Evolutionary conservation across 495 filamentous ascomycete species (phyloP), one percentile per base, ranked within the genome.

Genomic region (Monascus purpureus): DNA sequence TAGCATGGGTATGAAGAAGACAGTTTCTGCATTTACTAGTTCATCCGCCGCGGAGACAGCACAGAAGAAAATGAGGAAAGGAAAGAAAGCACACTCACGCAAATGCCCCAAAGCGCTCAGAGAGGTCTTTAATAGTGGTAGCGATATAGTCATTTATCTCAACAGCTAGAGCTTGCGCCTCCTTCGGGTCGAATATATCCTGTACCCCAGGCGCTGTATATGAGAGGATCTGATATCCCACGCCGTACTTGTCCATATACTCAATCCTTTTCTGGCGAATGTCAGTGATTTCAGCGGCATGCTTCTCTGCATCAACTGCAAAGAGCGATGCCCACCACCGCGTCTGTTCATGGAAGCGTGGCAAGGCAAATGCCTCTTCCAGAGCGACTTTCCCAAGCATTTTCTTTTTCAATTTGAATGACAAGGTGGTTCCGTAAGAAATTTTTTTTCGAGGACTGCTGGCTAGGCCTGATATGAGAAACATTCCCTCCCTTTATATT

Each of bases 141-240:
- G 63, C 64, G 14, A 79, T 61, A 37, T 68, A 72, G 45, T 77
- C 65, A 41, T 79, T 79, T 14, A 66, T 67, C 28, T 68, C 57
- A 2, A 52, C 46, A 0, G 66, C 66, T 1, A 65, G 46, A 0
- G 50, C 50, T 17, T 65, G 57, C 7, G 61, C 61, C 31, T 63
- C 59, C n/a, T 39, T 52, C 1, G 57, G 45, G 18, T 65, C 57
- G 55, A 57, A 57, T 29, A 72, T 63, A 41, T 70, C 73, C 40
- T 79, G 73, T 0, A 67, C 55, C 14, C 74, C 72, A 0, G 72
- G 68, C 0, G 67, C 67, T 9, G 57, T 65, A 17, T 72, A 61
- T 0, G 65, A 71, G 4, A 75, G 57, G 18, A 77, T 67, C 40
- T 67, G 72, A 45, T 71, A 69, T 30, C 68, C 73, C 13, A 79